phyloP scores from a whole-genome alignment of 2,329 filamentous ascomycete species.

The Ophiobolus disseminans region DNA sequence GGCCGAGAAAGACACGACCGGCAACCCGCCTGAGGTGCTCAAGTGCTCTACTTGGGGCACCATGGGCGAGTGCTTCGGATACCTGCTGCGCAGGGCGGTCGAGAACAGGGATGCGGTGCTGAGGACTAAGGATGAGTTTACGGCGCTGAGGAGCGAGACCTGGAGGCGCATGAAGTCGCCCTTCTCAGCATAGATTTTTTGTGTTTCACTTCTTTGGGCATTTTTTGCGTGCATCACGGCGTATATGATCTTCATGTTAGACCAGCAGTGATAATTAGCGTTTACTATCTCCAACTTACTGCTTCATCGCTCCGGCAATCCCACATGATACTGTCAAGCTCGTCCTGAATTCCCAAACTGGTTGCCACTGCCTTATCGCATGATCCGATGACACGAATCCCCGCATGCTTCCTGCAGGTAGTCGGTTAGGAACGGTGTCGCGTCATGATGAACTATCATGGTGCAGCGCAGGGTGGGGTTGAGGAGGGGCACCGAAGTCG shows the following conservation, averaged over 20 bases:
- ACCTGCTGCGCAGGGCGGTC: conserved; percentile 64
- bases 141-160: conserved; percentile 34
- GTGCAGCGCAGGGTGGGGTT: conserved; percentile 1
- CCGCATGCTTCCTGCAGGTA: neutral
- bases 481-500: conserved; percentile 9
- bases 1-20: conserved; percentile 25
- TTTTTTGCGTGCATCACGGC: too few species aligned
- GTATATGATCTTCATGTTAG: too few species aligned
- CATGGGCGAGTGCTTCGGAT: conserved; percentile 79
- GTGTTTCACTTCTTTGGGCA: too few species aligned
- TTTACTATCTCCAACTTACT: neutral
- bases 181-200: conserved; percentile 2
- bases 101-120: conserved; percentile 68
- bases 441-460: neutral
- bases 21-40: conserved; percentile 57
- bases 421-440: conserved; percentile 12
- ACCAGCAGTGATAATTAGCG: too few species aligned
- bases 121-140: conserved; percentile 48
- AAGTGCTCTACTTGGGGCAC: conserved; percentile 66
- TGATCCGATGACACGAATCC: neutral
- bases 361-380: neutral
- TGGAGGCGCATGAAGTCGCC: conserved; percentile 20
- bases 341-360: too few species aligned
- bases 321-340: neutral
- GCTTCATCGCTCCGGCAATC: neutral